Evolutionary conservation across 2,329 filamentous ascomycete genomes (phyloP).

Genomic region (Cladophialophora psammophila): DNA sequence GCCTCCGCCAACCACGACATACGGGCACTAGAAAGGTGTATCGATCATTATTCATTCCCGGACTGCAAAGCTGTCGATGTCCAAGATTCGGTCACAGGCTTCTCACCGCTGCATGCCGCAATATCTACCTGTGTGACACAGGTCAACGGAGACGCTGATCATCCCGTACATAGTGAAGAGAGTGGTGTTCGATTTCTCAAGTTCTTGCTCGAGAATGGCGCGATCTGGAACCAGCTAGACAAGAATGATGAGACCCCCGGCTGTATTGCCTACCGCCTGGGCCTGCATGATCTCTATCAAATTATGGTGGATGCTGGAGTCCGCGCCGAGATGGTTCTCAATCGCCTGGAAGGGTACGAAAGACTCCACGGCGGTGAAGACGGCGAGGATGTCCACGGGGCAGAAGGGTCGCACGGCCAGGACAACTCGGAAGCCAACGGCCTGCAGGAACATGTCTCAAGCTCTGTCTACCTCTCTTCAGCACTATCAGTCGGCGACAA

Average conservation of each 20-base stretch:
- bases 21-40: slow-evolving; percentile 59
- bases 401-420: slow-evolving; percentile 37
- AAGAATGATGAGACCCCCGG: slow-evolving; percentile 86
- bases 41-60: slow-evolving; percentile 37
- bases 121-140: slow-evolving; percentile 72
- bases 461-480: slow-evolving; percentile 67
- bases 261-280: slow-evolving; percentile 77
- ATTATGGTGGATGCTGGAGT: slow-evolving; percentile 89
- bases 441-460: slow-evolving; percentile 31
- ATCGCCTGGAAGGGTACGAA: slow-evolving; percentile 82
- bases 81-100: slow-evolving; percentile 84
- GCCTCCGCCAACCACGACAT: slow-evolving; percentile 73
- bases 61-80: slow-evolving; percentile 69
- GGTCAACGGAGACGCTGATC: slow-evolving; percentile 38
- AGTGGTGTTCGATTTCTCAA: slow-evolving; percentile 65
- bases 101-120: slow-evolving; percentile 87
- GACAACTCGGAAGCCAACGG: slow-evolving; percentile 45
- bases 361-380: slow-evolving; percentile 59
- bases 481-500: slow-evolving; percentile 69
- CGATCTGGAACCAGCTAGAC: slow-evolving; percentile 97
- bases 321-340: slow-evolving; percentile 85
- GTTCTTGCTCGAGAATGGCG: slow-evolving; percentile 83
- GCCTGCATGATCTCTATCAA: slow-evolving; percentile 75
- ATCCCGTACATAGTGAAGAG: slow-evolving; percentile 46
- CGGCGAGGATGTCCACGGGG: slow-evolving; percentile 44